Percentiles rank a stretch among this genome's conserved stretches.
phyloP scores from a whole-genome alignment of 2,329 filamentous ascomycete species.

The Ophiocordyceps camponoti-leonardi region DNA sequence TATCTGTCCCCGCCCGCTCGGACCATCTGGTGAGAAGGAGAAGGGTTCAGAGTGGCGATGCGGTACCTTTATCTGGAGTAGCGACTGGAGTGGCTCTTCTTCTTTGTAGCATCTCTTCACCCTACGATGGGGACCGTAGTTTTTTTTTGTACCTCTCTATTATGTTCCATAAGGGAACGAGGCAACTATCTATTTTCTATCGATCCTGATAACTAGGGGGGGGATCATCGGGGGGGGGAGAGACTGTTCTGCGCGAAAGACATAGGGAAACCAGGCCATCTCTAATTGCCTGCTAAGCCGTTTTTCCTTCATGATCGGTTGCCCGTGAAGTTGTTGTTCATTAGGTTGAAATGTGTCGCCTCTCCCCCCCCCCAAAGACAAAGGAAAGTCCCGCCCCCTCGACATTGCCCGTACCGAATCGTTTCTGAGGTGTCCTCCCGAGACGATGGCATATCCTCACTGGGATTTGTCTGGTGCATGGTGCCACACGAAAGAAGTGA shows the following conservation, averaged over 20 bases:
- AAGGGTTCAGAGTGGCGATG: constrained; percentile 76
- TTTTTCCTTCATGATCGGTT: background rate
- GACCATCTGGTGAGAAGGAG: constrained; percentile 73
- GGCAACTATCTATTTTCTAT: background rate
- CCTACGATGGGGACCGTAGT: background rate
- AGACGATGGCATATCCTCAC: background rate
- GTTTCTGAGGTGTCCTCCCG: background rate
- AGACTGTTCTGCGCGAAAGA: background rate
- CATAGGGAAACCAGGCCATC: background rate
- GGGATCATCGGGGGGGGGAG: background rate
- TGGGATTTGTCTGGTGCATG: background rate
- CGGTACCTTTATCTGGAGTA: constrained; percentile 61
- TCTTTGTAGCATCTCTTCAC: background rate
- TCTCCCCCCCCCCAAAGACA: background rate
- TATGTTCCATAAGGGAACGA: too few species aligned
- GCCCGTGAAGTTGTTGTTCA: background rate
- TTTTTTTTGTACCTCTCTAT: too few species aligned
- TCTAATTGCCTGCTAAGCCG: background rate
- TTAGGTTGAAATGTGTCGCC: background rate
- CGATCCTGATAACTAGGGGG: background rate
- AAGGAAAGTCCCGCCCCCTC: background rate
- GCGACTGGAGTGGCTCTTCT: constrained; percentile 30
- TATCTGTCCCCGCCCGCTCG: constrained; percentile 54
- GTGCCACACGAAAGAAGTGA: background rate
- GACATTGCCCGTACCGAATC: background rate